Conservation (phyloP, 208 protist species). For the Leishmania gerbilli region DNA sequence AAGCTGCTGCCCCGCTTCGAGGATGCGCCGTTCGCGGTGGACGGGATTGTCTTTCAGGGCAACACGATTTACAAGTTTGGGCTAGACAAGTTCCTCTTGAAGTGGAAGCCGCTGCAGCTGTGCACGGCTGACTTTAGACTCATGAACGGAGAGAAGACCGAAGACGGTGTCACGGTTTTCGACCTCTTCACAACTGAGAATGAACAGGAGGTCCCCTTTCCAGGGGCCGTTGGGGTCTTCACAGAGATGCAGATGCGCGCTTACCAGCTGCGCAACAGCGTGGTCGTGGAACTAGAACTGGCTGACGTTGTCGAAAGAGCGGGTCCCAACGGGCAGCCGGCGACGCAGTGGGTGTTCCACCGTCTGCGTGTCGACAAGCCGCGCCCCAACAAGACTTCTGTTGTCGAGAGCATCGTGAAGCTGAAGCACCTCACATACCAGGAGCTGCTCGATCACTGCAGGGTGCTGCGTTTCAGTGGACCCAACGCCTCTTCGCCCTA, state of each 20-base stretch:
- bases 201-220: conserved; percentile 49
- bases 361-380: conserved; percentile 72
- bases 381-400: conserved; percentile 65
- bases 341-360: conserved; percentile 66
- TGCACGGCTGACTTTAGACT: conserved; percentile 90
- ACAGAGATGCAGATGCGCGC: conserved; percentile 45
- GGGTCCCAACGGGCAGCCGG: background rate
- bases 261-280: conserved; percentile 55
- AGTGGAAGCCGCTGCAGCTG: conserved; percentile 86
- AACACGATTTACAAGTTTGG: conserved; percentile 72
- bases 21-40: conserved; percentile 53
- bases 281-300: conserved; percentile 61
- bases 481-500: background rate
- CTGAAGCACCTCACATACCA: conserved; percentile 76
- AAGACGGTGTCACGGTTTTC: conserved; percentile 45
- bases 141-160: conserved; percentile 34
- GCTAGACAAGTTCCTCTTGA: conserved; percentile 67
- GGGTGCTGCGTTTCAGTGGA: conserved; percentile 23
- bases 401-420: conserved; percentile 73
- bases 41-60: conserved; percentile 88
- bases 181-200: conserved; percentile 61
- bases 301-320: conserved; percentile 13
- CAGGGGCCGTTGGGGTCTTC: conserved; percentile 50
- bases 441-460: conserved; percentile 48
- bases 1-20: conserved; percentile 60